Conservation (phyloP, 306 rosid species). For the Arachis hypogaea region DNA sequence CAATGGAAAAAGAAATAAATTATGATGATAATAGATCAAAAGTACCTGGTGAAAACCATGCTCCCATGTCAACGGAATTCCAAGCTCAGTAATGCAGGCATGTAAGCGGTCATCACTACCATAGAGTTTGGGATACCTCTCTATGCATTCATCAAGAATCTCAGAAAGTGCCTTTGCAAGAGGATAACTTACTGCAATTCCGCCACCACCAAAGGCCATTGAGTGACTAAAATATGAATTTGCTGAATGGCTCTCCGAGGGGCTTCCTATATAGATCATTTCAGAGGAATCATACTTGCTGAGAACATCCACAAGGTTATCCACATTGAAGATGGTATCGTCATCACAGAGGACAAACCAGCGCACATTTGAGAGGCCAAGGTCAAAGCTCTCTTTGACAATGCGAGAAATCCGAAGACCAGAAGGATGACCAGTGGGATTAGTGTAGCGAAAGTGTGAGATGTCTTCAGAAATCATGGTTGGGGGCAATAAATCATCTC, state of each 20-base stretch:
- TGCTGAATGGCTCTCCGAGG: slow-evolving; percentile 83
- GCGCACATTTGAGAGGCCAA: slow-evolving; percentile 54
- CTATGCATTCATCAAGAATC: slow-evolving; percentile 72
- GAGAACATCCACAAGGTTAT: slow-evolving; percentile 72
- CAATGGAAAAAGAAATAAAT: slow-evolving; percentile 23
- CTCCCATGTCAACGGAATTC: slow-evolving; percentile 69
- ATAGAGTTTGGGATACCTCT: slow-evolving; percentile 76
- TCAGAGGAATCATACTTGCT: slow-evolving; percentile 76
- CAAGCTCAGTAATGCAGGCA: slow-evolving; percentile 84
- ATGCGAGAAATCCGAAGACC: slow-evolving; percentile 78
- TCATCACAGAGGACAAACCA: slow-evolving; percentile 83
- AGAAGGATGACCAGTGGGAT: slow-evolving; percentile 80
- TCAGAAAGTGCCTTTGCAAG: slow-evolving; percentile 64
- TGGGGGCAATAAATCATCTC: slow-evolving; percentile 60
- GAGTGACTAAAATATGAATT: slow-evolving; percentile 79
- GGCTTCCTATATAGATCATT: slow-evolving; percentile 80
- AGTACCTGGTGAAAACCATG: slow-evolving; percentile 84
- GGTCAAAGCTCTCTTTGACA: slow-evolving; percentile 63
- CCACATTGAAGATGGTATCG: slow-evolving; percentile 73
- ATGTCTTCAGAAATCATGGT: slow-evolving; percentile 69
- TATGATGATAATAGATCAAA: slow-evolving; percentile 4
- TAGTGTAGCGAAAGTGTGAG: slow-evolving; percentile 72
- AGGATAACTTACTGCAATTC: slow-evolving; percentile 67
- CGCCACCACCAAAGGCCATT: slow-evolving; percentile 86
- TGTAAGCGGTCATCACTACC: slow-evolving; percentile 86